Evolutionary conservation across 2,329 filamentous ascomycete species (phyloP), one percentile per base, ranked within the genome.

Genomic region (Penicillium brasilianum): DNA sequence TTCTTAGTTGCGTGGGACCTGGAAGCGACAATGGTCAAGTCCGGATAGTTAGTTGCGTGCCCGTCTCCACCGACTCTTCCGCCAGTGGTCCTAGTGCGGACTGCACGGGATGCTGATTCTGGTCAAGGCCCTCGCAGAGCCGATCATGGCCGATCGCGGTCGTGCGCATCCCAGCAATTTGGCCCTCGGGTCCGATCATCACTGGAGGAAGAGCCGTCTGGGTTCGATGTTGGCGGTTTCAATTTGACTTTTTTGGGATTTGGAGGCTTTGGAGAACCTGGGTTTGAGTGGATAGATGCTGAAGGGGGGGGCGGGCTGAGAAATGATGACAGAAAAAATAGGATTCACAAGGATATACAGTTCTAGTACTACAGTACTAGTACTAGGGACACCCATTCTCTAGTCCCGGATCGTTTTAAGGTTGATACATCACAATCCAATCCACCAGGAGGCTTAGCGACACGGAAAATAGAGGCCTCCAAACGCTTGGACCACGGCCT

Each of bases 161-260:
- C 43, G 18, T 55, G 46, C 58, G 58, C 51, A 64, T 66, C 61
- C 66, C 65, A 68, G 63, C 32, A 44, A 22, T 51, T 57, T 37
- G 64, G 62, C 55, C n/a, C n/a, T 63, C 36, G 61, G 62, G 50
- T 59, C 64, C 63, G 61, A 64, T 65, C 57, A 41, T 44, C 18
- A 41, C 41, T 50, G 30, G 28, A 13, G 28, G 11, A 28, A 30
- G 25, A 6, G 28, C 4, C 20, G 54, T 54, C 34, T 37, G 28
- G 36, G 37, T 3, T n/a, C 41, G 25, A 16, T 46, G 43, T n/a
- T 46, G 43, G 43, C 13, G 4, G 25, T 30, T 11, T 46, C 10
- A 39, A 37, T 28, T 53, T 50, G 48, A 50, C 30, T 50, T 50
- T 50, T 43, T 20, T 4, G 39, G 39, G 39, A 18, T 7, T 4